phyloP scores from a whole-genome alignment of 2,329 filamentous ascomycete species.

The Beauveria pseudobassiana region DNA sequence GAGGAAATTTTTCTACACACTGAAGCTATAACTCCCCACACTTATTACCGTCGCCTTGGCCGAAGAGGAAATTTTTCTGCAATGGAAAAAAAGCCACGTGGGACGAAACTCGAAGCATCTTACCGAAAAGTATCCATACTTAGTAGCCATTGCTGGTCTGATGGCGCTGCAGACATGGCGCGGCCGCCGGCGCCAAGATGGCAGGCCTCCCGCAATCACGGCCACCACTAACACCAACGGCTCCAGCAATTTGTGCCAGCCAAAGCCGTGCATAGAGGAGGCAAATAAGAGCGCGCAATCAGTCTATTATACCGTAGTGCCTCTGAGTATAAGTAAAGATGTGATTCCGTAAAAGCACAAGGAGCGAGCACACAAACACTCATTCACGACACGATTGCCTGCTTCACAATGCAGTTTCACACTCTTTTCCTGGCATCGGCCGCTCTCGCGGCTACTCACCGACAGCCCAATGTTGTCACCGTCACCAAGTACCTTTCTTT shows the following conservation, averaged over 20 bases:
- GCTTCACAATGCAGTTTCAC: not conserved
- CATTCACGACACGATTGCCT: not conserved
- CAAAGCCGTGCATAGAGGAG: not conserved
- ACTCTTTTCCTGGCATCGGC: not conserved
- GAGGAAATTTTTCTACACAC: too few species aligned
- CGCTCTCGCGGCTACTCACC: not conserved
- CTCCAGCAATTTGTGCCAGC: not conserved
- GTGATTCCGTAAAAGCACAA: not conserved
- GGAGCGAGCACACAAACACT: not conserved
- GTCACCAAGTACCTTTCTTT: constrained; percentile 9
- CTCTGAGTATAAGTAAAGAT: not conserved
- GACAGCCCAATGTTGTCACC: not conserved
- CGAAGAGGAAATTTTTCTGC: too few species aligned
- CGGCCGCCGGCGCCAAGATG: not conserved
- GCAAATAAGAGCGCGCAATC: not conserved
- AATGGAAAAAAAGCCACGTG: too few species aligned
- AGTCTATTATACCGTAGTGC: not conserved
- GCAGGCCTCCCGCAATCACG: not conserved
- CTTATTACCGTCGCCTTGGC: too few species aligned
- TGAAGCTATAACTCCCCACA: not conserved
- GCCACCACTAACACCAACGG: not conserved
- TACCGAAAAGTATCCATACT: not conserved
- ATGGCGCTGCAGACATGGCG: not conserved
- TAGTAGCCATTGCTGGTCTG: not conserved
- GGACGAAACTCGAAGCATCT: too few species aligned